phyloP scores from a whole-genome alignment of 495 filamentous ascomycete species.

The Pseudotulostoma volvatum region DNA sequence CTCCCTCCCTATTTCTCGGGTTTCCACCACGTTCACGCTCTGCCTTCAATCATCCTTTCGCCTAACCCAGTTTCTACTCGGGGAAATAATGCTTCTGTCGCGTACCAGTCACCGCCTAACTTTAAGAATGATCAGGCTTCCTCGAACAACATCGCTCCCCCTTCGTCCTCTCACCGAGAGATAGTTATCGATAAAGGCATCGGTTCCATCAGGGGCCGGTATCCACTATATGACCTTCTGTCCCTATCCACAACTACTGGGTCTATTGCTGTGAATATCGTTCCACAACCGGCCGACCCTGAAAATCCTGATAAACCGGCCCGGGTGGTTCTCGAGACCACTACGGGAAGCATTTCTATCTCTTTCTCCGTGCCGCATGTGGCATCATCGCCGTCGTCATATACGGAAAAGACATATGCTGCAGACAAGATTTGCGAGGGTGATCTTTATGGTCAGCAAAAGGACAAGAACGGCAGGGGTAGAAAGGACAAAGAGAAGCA shows the following conservation, averaged over 20 bases:
- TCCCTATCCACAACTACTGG: constrained; percentile 9
- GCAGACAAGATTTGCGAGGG: neutral
- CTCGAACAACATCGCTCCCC: neutral
- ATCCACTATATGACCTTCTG: constrained; percentile 15
- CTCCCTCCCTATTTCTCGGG: neutral
- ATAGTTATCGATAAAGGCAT: neutral
- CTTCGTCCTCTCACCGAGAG: neutral
- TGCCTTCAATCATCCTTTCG: neutral
- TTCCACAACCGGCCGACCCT: constrained; percentile 9
- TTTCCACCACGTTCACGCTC: neutral
- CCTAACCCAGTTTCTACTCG: neutral
- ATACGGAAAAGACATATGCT: constrained; percentile 1
- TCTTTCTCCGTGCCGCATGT: neutral
- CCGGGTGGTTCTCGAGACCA: constrained; percentile 4
- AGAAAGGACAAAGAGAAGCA: neutral
- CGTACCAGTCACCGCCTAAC: too few species aligned
- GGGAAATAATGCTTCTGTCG: too few species aligned
- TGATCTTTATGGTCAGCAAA: neutral
- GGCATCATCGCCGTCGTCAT: neutral
- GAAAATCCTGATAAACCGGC: constrained; percentile 7
- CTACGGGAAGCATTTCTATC: constrained; percentile 5
- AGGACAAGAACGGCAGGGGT: neutral
- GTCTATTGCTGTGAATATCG: constrained; percentile 7
- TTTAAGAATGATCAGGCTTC: too few species aligned
- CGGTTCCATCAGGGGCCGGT: constrained; percentile 5